These are phyloP conservation scores for Hymenoscyphus scutula DNA, from an alignment of 2,329 filamentous ascomycete species.

Conservation along the genomic window DNA sequence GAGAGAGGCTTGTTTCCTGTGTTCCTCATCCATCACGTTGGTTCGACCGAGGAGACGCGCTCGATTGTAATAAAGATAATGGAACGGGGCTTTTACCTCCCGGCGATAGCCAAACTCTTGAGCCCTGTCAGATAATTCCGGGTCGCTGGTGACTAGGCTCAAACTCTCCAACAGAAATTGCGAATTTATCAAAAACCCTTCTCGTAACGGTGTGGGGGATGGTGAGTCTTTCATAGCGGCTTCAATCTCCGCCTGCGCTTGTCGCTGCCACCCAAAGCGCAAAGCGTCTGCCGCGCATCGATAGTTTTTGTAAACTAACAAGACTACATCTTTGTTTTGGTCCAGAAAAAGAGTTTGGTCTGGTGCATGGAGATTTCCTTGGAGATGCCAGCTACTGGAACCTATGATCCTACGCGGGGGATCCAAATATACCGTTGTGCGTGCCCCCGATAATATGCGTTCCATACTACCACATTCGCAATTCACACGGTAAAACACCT, in stretches of 20 bases:
- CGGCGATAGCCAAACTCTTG: neutral
- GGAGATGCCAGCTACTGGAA: neutral
- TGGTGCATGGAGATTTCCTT: neutral
- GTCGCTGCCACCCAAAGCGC: no score
- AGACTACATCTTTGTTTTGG: neutral
- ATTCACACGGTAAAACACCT: neutral
- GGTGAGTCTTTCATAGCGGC: neutral
- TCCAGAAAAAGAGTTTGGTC: neutral
- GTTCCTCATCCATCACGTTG: neutral
- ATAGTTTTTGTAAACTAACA: conserved; percentile 1
- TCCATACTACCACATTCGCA: neutral
- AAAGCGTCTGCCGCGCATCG: neutral
- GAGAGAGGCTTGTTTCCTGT: neutral
- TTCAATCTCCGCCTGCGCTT: no score
- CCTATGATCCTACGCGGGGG: neutral
- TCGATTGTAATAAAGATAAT: neutral
- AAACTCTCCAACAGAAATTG: neutral
- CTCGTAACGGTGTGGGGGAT: neutral
- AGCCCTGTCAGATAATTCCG: neutral
- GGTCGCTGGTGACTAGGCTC: neutral
- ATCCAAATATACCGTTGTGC: neutral
- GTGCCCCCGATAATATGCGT: neutral
- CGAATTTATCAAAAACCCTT: neutral
- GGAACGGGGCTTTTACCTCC: neutral
- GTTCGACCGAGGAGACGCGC: neutral